A percentile compares a stretch with the other conserved stretches of the same genome.
Evolutionary conservation across 2,329 filamentous ascomycete genomes (phyloP).

Genomic region (Claviceps cyperi): DNA sequence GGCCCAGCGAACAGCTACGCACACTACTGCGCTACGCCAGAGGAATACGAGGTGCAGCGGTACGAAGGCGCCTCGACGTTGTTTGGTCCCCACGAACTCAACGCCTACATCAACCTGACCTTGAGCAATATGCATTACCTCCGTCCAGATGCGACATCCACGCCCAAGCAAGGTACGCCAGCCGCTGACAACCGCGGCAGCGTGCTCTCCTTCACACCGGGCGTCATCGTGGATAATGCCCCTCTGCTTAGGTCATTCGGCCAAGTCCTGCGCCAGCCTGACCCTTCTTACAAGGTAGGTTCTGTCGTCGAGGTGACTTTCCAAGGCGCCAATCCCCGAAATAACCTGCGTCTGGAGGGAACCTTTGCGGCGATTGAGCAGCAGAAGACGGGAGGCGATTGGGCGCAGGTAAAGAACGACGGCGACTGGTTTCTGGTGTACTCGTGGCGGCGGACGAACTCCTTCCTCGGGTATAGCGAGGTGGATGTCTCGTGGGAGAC

Average conservation of each 20-base stretch:
- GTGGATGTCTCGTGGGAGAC: slow-evolving; percentile 67
- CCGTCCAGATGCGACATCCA: slow-evolving; percentile 21
- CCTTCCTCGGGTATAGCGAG: slow-evolving; percentile 58
- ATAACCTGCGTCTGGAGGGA: slow-evolving; percentile 64
- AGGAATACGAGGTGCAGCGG: slow-evolving; percentile 72
- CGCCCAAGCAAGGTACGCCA: slow-evolving; percentile 36
- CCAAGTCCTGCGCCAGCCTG: slow-evolving; percentile 41
- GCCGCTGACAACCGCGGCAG: slow-evolving; percentile 66
- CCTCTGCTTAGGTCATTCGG: slow-evolving; percentile 58
- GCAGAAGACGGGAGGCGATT: slow-evolving; percentile 30
- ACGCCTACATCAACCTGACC: slow-evolving; percentile 78
- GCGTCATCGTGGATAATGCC: slow-evolving; percentile 59
- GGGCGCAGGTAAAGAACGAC: slow-evolving; percentile 58
- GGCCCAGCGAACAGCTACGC: slow-evolving; percentile 86
- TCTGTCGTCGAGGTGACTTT: slow-evolving; percentile 53
- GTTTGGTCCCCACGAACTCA: slow-evolving; percentile 67
- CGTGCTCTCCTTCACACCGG: slow-evolving; percentile 68
- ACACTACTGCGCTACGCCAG: slow-evolving; percentile 64
- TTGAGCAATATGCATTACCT: slow-evolving; percentile 40
- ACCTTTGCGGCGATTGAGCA: slow-evolving; percentile 69
- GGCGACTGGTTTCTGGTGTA: slow-evolving; percentile 74
- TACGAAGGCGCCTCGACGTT: slow-evolving; percentile 94
- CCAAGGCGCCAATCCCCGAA: slow-evolving; percentile 78
- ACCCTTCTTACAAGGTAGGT: slow-evolving; percentile 42
- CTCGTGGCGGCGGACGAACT: slow-evolving; percentile 60